phyloP scores from a whole-genome alignment of 2,329 filamentous ascomycete genomes.

The Elsinoe arachidis region DNA sequence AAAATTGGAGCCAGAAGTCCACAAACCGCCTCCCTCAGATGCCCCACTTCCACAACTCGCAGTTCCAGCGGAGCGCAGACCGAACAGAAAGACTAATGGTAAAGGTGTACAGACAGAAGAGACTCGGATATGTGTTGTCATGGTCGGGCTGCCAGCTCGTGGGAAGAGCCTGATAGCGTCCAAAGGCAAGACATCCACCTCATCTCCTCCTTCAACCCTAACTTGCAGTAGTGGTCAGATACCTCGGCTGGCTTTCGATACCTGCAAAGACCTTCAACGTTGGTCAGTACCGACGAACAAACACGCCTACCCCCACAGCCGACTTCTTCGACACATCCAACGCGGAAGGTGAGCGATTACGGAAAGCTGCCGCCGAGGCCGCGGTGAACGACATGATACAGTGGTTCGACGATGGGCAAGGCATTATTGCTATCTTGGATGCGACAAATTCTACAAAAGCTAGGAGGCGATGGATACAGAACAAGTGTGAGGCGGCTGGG shows the following conservation, averaged over 20 bases:
- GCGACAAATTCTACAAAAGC: conserved; percentile 93
- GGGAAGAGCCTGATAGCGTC: conserved; percentile 97
- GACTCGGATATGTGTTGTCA: conserved; percentile 93
- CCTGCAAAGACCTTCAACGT: conserved; percentile 94
- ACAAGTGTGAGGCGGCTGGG: conserved; percentile 63
- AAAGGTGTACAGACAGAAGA: conserved; percentile 83
- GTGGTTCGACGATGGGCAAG: conserved; percentile 72
- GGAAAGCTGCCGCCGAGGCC: conserved; percentile 80
- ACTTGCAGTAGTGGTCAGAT: conserved; percentile 44
- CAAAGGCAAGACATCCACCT: conserved; percentile 59
- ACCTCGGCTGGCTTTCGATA: conserved; percentile 94
- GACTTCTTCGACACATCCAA: conserved; percentile 95
- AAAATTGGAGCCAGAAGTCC: background rate
- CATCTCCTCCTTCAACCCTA: background rate
- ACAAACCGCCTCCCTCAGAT: conserved; percentile 6
- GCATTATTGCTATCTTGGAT: conserved; percentile 87
- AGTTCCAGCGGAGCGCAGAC: conserved; percentile 11
- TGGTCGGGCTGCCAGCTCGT: conserved; percentile 91
- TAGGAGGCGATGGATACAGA: conserved; percentile 82
- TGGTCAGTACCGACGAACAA: conserved; percentile 83
- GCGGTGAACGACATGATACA: conserved; percentile 88
- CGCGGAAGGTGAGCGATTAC: conserved; percentile 78
- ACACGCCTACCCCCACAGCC: conserved; percentile 81
- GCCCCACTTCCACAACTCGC: conserved; percentile 8
- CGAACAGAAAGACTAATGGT: conserved; percentile 43